phyloP scores from a whole-genome alignment of 805 yeast genomes.

The Starmerella asiatica region DNA sequence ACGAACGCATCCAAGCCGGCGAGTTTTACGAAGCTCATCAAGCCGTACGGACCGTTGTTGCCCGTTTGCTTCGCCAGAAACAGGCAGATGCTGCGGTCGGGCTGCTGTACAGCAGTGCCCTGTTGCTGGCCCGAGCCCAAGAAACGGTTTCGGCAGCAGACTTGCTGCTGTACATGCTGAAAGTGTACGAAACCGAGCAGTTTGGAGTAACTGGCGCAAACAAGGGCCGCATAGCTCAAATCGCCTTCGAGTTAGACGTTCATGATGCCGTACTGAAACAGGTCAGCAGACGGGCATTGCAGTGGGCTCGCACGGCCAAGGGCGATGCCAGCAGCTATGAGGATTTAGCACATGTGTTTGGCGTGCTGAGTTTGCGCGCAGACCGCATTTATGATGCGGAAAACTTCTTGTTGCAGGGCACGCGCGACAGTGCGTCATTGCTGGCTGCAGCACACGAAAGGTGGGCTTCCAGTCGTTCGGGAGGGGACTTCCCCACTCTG shows the following conservation, averaged over 20 bases:
- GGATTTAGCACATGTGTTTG: conserved; percentile 59
- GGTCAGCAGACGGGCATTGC: conserved; percentile 47
- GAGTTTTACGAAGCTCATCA: conserved; percentile 94
- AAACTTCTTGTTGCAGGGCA: conserved; percentile 55
- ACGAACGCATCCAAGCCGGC: conserved; percentile 44
- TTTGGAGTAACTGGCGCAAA: conserved; percentile 33
- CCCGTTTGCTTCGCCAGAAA: conserved; percentile 60
- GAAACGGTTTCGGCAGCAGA: conserved; percentile 78
- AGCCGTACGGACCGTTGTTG: conserved; percentile 77
- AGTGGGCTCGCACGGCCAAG: conserved; percentile 52
- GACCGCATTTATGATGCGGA: conserved; percentile 55
- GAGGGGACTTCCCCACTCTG: conserved; percentile 1
- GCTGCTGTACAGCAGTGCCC: conserved; percentile 56
- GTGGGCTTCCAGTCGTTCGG: conserved; percentile 2
- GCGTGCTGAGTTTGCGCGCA: conserved; percentile 41
- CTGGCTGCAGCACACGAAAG: conserved; percentile 34
- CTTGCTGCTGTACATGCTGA: conserved; percentile 56
- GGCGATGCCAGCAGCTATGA: conserved; percentile 40
- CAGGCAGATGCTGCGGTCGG: conserved; percentile 62
- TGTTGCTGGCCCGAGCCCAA: conserved; percentile 49
- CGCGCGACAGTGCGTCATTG: conserved; percentile 34
- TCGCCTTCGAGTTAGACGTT: conserved; percentile 34
- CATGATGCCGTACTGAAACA: conserved; percentile 51
- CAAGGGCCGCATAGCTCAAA: conserved; percentile 35
- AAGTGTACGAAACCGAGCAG: conserved; percentile 45